These are phyloP conservation scores for Neofusicoccum parvum DNA, from an alignment of 2,329 filamentous ascomycete genomes.

Conservation along the genomic window DNA sequence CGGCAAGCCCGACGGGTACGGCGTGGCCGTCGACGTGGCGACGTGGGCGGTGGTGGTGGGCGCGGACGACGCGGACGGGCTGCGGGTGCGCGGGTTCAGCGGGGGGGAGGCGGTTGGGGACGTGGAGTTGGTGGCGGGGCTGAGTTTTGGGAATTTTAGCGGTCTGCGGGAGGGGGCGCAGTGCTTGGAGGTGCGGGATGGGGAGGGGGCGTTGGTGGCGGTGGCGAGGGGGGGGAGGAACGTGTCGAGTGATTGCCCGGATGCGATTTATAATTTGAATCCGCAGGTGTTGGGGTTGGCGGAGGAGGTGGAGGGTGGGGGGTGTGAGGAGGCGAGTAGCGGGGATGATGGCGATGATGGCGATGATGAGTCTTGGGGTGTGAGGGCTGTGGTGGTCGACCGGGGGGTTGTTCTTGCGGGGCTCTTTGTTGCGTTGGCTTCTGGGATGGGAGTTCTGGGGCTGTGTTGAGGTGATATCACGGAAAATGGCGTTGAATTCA, in stretches of 20 bases:
- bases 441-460: neutral
- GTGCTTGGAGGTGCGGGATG: neutral
- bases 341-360: neutral
- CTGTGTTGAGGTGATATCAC: neutral
- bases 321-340: neutral
- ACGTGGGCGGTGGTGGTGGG: conserved; percentile 3
- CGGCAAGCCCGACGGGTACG: conserved; percentile 1
- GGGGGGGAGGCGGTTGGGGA: neutral
- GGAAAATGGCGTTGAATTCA: neutral
- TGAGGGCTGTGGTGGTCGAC: neutral
- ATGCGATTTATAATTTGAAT: conserved; percentile 7
- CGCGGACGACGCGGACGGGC: neutral
- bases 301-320: neutral
- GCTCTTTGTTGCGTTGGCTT: neutral
- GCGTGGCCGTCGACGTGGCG: neutral
- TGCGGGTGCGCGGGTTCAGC: neutral
- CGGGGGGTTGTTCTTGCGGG: neutral
- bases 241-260: neutral
- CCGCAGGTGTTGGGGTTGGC: neutral
- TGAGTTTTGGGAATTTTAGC: conserved; percentile 1
- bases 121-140: neutral
- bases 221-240: neutral
- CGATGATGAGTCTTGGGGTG: conserved; percentile 1
- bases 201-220: neutral
- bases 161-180: neutral